phyloP scores from a whole-genome alignment of 2,329 filamentous ascomycete genomes.

The Tolypocladium ovalisporum region DNA sequence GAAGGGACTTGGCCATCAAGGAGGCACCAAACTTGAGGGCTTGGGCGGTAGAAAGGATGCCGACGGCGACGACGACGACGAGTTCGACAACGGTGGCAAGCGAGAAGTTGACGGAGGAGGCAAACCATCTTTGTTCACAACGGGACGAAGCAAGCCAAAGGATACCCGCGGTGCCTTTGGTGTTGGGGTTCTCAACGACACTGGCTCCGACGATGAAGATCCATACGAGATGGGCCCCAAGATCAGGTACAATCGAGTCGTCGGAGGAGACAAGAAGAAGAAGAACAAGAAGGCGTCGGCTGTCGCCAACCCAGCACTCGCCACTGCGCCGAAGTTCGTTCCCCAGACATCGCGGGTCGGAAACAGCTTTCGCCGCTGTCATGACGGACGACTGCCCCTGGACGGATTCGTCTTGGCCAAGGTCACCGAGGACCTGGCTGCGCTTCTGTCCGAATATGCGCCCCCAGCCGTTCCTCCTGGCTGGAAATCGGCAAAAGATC shows the following conservation, averaged over 20 bases:
- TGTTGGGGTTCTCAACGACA: slow-evolving; percentile 83
- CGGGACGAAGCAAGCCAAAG: slow-evolving; percentile 39
- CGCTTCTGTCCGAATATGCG: slow-evolving; percentile 33
- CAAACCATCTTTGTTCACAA: slow-evolving; percentile 9
- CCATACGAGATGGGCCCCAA: slow-evolving; percentile 85
- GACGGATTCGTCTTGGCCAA: slow-evolving; percentile 68
- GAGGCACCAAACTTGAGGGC: slow-evolving; percentile 40
- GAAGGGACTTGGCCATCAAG: slow-evolving; percentile 59
- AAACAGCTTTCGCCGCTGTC: slow-evolving; percentile 47
- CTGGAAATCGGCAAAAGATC: slow-evolving; percentile 57
- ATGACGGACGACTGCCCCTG: slow-evolving; percentile 71
- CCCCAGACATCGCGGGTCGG: slow-evolving; percentile 38
- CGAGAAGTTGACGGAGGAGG: slow-evolving; percentile 6
- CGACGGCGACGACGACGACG: slow-evolving; percentile 16
- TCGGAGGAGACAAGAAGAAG: slow-evolving; percentile 76
- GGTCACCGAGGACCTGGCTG: slow-evolving; percentile 26
- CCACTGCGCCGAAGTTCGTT: slow-evolving; percentile 62
- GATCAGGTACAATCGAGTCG: slow-evolving; percentile 74
- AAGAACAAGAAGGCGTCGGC: slow-evolving; percentile 44
- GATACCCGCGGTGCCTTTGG: slow-evolving; percentile 59
- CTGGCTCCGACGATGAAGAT: slow-evolving; percentile 89
- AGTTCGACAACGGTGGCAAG: slow-evolving; percentile 28
- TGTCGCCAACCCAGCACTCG: slow-evolving; percentile 52
- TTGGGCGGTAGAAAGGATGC: slow-evolving; percentile 23
- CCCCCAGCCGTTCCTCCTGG: slow-evolving; percentile 58